Evolutionary conservation across 768 basidiomycete genomes (phyloP).

Genomic region (Trichaptum fuscoviolaceum): DNA sequence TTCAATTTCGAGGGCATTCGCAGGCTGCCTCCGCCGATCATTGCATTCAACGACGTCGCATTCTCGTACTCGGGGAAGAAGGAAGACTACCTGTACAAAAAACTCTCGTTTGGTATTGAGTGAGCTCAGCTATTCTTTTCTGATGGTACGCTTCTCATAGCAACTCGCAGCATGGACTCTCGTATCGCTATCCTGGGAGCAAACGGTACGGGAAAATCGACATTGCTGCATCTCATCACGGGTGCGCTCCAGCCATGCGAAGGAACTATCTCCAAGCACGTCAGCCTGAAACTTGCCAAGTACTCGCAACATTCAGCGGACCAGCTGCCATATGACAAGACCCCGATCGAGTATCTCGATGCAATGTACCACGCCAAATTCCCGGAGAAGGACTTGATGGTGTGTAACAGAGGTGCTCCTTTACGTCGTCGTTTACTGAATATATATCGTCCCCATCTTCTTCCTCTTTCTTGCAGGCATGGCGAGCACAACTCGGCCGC

Average conservation of each 20-base stretch:
- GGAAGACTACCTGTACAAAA: slow-evolving; percentile 43
- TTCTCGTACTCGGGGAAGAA: slow-evolving; percentile 46
- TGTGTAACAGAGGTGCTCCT: slow-evolving; percentile 18
- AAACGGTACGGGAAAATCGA: slow-evolving; percentile 94
- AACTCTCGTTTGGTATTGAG: slow-evolving; percentile 47
- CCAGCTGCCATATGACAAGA: slow-evolving; percentile 90
- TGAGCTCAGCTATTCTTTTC: slow-evolving; percentile 12
- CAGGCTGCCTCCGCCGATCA: slow-evolving; percentile 49
- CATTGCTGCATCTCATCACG: slow-evolving; percentile 87
- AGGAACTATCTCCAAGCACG: slow-evolving; percentile 88
- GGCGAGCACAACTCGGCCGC: slow-evolving; percentile 91
- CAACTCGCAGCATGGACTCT: slow-evolving; percentile 71
- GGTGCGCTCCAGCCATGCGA: slow-evolving; percentile 69
- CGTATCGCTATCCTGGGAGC: slow-evolving; percentile 94
- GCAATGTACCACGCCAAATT: slow-evolving; percentile 70
- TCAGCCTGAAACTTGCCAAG: slow-evolving; percentile 89
- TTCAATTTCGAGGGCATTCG: slow-evolving; percentile 49
- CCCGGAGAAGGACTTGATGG: slow-evolving; percentile 88
- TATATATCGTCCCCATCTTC: background rate
- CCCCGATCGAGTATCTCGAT: slow-evolving; percentile 94
- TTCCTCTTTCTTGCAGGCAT: slow-evolving; percentile 48
- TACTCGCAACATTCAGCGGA: slow-evolving; percentile 99
- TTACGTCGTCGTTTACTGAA: background rate
- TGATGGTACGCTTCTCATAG: background rate
- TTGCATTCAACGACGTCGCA: slow-evolving; percentile 48